Conservation (phyloP, 2,329 filamentous ascomycete genomes). For the Exophiala aquamarina region DNA sequence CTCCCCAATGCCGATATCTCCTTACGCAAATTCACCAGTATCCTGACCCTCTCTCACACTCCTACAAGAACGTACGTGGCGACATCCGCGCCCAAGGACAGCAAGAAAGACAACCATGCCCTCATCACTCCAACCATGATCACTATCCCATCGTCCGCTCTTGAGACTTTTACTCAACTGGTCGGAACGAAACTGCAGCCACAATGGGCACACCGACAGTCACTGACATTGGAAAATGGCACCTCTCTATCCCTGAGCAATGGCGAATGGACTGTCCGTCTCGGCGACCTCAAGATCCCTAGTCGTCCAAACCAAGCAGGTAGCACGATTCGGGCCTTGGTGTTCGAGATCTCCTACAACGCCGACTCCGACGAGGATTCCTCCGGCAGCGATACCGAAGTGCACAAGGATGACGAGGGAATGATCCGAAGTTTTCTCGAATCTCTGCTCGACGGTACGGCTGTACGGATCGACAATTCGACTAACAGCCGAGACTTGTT, state of each 20-base stretch:
- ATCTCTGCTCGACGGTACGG: conserved; percentile 19
- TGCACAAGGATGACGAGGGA: conserved; percentile 18
- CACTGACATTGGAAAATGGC: conserved; percentile 24
- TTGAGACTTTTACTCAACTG: conserved; percentile 25
- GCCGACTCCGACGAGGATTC: neutral
- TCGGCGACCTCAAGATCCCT: conserved; percentile 26
- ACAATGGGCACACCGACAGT: conserved; percentile 26
- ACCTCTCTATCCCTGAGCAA: conserved; percentile 17
- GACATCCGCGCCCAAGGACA: conserved; percentile 12
- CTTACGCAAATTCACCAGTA: conserved; percentile 20
- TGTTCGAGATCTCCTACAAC: conserved; percentile 21
- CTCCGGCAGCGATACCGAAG: neutral
- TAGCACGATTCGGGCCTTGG: conserved; percentile 19
- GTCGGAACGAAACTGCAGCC: conserved; percentile 27
- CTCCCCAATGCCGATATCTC: conserved; percentile 22
- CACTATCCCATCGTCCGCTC: conserved; percentile 21
- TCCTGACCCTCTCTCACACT: conserved; percentile 25
- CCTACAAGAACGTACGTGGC: conserved; percentile 22
- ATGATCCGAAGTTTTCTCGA: conserved; percentile 20
- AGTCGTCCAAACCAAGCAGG: conserved; percentile 15
- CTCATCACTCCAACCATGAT: conserved; percentile 11
- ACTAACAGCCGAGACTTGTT: conserved; percentile 12
- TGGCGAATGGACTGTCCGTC: conserved; percentile 21
- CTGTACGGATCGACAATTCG: conserved; percentile 6
- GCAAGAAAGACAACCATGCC: conserved; percentile 1